phyloP scores from a whole-genome alignment of 73 alveolate genomes.

The Paramecium sonneborni region DNA sequence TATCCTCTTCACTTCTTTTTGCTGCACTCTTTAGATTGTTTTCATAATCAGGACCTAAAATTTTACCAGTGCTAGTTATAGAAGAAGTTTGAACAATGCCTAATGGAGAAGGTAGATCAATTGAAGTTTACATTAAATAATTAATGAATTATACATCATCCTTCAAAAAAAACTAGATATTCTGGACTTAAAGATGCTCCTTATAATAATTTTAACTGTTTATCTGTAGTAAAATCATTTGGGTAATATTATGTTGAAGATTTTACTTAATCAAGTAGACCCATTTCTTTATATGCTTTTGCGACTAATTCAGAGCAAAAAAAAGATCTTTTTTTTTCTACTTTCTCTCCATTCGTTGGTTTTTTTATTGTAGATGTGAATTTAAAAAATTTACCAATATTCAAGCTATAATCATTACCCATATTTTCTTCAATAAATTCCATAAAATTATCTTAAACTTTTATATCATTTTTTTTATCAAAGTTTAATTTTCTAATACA shows the following conservation, averaged over 20 bases:
- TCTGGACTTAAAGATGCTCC: constrained; percentile 23
- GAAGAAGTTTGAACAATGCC: constrained; percentile 12
- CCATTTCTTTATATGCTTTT: constrained; percentile 71
- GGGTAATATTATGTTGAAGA: constrained; percentile 73
- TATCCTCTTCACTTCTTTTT: constrained; percentile 26
- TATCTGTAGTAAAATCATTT: background rate
- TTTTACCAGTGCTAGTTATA: background rate
- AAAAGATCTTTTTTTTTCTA: constrained; percentile 72
- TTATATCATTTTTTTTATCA: constrained; percentile 55
- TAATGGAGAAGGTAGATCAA: background rate
- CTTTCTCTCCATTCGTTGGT: constrained; percentile 18
- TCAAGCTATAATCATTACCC: constrained; percentile 70
- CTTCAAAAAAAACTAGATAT: constrained; percentile 14
- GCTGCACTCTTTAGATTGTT: background rate
- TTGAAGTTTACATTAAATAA: constrained; percentile 16
- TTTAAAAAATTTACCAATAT: constrained; percentile 63
- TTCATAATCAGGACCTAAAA: background rate
- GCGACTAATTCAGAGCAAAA: constrained; percentile 80
- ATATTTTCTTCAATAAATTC: constrained; percentile 71
- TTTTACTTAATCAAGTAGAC: constrained; percentile 65
- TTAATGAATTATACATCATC: constrained; percentile 7
- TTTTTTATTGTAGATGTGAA: constrained; percentile 57
- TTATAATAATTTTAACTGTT: background rate
- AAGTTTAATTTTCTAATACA: constrained; percentile 69
- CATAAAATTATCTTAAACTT: constrained; percentile 66